Conservation (phyloP, 1,139 yeast genomes). For the Schwanniomyces etchellsii region DNA sequence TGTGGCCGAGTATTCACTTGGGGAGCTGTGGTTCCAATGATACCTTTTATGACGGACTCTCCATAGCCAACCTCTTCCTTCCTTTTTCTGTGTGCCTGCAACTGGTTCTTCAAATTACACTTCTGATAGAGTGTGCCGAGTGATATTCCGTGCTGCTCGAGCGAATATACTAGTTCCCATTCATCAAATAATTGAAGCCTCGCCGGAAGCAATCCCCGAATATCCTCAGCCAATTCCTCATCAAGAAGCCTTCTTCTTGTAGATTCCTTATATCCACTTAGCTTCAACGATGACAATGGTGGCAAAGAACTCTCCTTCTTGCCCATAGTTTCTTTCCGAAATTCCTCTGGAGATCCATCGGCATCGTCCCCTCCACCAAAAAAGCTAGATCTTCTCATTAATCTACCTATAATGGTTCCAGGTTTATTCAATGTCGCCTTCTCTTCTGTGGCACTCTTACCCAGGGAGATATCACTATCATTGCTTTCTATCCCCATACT, state of each 20-base stretch:
- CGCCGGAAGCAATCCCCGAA: conserved; percentile 69
- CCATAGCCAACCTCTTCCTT: conserved; percentile 30
- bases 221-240: conserved; percentile 62
- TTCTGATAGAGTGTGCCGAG: conserved; percentile 63
- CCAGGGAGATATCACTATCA: too few relatives aligned
- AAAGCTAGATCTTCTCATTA: conserved; percentile 6
- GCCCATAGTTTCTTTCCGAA: background rate
- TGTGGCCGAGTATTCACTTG: conserved; percentile 34
- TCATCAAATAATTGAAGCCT: conserved; percentile 68
- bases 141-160: conserved; percentile 91
- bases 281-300: conserved; percentile 26
- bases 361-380: background rate
- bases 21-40: conserved; percentile 19
- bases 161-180: conserved; percentile 76
- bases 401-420: conserved; percentile 7
- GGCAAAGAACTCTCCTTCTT: conserved; percentile 15
- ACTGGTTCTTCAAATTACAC: conserved; percentile 28
- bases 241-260: conserved; percentile 58
- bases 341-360: background rate
- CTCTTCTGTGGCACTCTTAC: too few relatives aligned
- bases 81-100: conserved; percentile 14
- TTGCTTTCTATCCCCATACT: too few relatives aligned
- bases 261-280: conserved; percentile 50
- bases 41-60: conserved; percentile 26
- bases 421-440: conserved; percentile 1